Conservation (phyloP, 2,329 filamentous ascomycete species). For the Diaporthe sp. region DNA sequence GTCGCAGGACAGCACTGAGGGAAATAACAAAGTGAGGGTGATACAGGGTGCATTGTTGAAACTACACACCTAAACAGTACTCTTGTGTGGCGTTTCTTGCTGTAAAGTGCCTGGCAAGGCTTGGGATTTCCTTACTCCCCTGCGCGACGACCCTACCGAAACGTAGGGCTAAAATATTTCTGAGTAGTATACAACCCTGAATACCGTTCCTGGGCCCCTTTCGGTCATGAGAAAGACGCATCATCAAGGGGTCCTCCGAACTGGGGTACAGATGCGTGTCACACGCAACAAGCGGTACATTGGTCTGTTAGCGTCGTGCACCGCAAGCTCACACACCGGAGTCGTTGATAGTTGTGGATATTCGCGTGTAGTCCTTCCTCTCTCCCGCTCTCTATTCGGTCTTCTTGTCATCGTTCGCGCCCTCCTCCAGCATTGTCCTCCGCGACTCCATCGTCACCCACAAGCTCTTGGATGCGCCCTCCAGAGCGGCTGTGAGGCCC, state of each 20-base stretch:
- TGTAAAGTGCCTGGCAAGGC: background rate
- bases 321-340: background rate
- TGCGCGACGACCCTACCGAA: background rate
- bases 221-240: background rate
- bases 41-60: background rate
- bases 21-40: no score
- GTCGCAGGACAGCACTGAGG: background rate
- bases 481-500: slow-evolving; percentile 81
- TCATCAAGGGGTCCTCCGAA: background rate
- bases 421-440: slow-evolving; percentile 79
- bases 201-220: no score
- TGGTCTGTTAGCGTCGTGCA: background rate
- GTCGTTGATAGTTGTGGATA: background rate
- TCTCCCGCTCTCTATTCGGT: slow-evolving; percentile 43
- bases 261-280: background rate
- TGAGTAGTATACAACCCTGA: background rate
- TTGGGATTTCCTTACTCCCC: background rate
- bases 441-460: slow-evolving; percentile 91
- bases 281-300: background rate
- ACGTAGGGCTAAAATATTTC: background rate
- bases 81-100: background rate
- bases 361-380: background rate
- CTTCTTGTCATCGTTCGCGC: slow-evolving; percentile 47
- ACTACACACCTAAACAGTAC: background rate
- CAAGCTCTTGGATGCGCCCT: slow-evolving; percentile 83